Base-by-base conservation (phyloP, 176 grass and related monocot genomes). In the Raddia distichophylla region DNA sequence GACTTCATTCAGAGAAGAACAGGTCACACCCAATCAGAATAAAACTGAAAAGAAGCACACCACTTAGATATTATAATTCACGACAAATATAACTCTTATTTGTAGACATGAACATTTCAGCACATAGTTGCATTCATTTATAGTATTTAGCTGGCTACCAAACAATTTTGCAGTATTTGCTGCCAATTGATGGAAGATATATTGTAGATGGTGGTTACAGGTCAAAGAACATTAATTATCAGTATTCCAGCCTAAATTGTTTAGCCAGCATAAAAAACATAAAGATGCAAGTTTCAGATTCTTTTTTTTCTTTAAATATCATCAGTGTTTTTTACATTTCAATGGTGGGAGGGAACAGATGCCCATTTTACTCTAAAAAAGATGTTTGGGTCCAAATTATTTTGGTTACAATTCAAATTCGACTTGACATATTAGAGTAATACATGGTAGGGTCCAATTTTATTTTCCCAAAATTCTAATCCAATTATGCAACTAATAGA, bases 31-130 rank as follows among this genome's bases (percentile, higher is more conserved):
- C 34, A 63, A 77, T 16, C 27, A 35, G 6, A 66, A 65, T 3
- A 17, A 8, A 18, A 65, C 60, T 33, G 51, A 40, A 11, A 40
- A 16, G 9, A 1, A 66, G 66, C 1, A 66, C 62, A 66, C 19
- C 19, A 60, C 19, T 34, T 54, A 45, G 34, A 85, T 63, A 63
- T 52, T 16, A 54, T 77, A 61, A 61, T 47, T 75, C 33, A 7
- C 3, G 18, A 11, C 7, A 3, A 10, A 63, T 44, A 77, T 43
- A 71, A 16, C 17, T 64, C 14, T 34, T 34, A 46, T 55, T 43
- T 61, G 1, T 34, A 54, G 47, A 77, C 8, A 54, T 18, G 32
- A 54, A 85, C 62, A 6, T 43, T 47, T 71, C 34, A 11, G 55
- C 44, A 34, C 10, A 35, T 79, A 46, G 37, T 40, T 40, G 37